phyloP scores from a whole-genome alignment of 1,139 yeast genomes.

The Zygosaccharomyces pseudobailii region DNA sequence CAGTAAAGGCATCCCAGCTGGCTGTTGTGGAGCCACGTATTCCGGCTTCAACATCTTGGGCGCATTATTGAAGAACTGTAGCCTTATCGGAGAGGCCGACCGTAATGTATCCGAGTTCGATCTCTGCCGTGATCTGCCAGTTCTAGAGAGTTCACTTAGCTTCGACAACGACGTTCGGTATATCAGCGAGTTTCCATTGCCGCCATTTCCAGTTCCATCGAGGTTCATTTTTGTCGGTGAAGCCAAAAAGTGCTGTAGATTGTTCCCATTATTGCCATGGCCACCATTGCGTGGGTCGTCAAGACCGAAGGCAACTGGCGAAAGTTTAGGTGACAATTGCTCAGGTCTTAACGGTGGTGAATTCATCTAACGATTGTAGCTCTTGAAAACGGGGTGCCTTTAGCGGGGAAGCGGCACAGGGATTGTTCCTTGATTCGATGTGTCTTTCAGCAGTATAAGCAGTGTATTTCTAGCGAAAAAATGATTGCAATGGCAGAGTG shows the following conservation, averaged over 20 bases:
- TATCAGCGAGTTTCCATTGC: slow-evolving; percentile 63
- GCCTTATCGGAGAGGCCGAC: slow-evolving; percentile 25
- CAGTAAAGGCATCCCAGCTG: slow-evolving; percentile 21
- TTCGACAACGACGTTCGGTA: slow-evolving; percentile 33
- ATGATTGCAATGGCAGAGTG: neutral
- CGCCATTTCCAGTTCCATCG: slow-evolving; percentile 88
- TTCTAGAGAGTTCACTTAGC: slow-evolving; percentile 24
- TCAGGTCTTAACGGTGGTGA: slow-evolving; percentile 24
- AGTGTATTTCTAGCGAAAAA: neutral
- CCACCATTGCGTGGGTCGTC: slow-evolving; percentile 21
- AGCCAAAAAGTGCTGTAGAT: slow-evolving; percentile 19
- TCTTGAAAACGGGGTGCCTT: neutral
- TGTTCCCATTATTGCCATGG: slow-evolving; percentile 3
- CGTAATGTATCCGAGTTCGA: slow-evolving; percentile 23
- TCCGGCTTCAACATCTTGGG: slow-evolving; percentile 32
- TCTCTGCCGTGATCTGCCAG: slow-evolving; percentile 22
- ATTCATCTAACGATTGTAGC: slow-evolving; percentile 13
- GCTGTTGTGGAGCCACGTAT: slow-evolving; percentile 16
- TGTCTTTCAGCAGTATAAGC: neutral
- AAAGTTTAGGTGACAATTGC: slow-evolving; percentile 24
- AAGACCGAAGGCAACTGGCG: slow-evolving; percentile 28
- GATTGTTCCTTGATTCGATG: neutral
- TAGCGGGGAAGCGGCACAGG: neutral
- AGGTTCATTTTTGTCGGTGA: slow-evolving; percentile 39
- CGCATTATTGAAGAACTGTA: slow-evolving; percentile 15